A percentile compares a stretch with the other conserved stretches of the same genome.
These are phyloP conservation scores for Vitis vinifera DNA, from an alignment of 164 flowering plant species.

Conservation along the genomic window DNA sequence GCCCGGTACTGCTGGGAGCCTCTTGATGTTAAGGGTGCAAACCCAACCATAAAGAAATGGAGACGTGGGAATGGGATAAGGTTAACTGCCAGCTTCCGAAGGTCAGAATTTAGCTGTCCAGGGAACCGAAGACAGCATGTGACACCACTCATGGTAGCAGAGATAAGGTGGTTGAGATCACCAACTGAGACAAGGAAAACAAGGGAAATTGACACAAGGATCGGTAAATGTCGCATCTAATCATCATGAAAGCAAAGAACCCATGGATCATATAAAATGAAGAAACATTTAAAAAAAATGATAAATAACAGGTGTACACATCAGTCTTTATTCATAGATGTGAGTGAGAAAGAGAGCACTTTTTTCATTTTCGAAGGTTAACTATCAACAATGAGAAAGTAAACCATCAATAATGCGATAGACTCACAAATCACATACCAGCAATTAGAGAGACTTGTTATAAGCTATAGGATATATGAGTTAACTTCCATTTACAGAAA, in stretches of 20 bases:
- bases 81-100: slow-evolving; percentile 26
- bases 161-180: slow-evolving; percentile 31
- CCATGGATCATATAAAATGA: no score
- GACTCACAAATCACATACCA: not conserved
- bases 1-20: slow-evolving; percentile 29
- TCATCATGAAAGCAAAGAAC: not conserved
- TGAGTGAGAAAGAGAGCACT: no score
- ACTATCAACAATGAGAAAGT: no score
- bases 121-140: slow-evolving; percentile 32
- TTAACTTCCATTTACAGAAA: not conserved
- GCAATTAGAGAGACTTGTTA: not conserved
- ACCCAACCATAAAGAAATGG: slow-evolving; percentile 23
- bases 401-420: no score
- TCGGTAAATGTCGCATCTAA: not conserved
- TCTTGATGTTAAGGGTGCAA: slow-evolving; percentile 24
- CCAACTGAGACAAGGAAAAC: slow-evolving; percentile 16
- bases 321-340: no score
- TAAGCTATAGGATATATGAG: not conserved
- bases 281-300: no score
- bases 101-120: slow-evolving; percentile 29
- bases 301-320: no score
- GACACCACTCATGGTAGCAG: slow-evolving; percentile 34
- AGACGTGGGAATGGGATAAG: slow-evolving; percentile 30
- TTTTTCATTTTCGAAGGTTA: no score
- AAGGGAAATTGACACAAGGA: not conserved